Evolutionary conservation across 208 protist species (phyloP).

Genomic region (Kentomonas sorsogonicus): DNA sequence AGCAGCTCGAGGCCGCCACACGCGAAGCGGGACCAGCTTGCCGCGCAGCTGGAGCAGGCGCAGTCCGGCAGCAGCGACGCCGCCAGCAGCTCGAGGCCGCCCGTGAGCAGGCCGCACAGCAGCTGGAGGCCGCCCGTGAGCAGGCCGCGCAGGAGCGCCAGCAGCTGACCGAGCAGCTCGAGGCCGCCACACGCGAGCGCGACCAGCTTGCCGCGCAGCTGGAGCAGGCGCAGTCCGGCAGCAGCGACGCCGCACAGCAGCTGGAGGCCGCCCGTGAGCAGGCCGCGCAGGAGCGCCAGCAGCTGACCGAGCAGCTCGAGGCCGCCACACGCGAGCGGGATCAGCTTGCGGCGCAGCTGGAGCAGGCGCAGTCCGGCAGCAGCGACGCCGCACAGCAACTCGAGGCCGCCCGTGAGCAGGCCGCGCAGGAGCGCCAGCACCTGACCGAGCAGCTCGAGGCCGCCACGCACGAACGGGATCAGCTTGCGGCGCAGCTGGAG

Average conservation of each 20-base stretch:
- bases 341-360: neutral
- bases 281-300: too few relatives aligned
- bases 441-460: conserved; percentile 7
- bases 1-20: conserved; percentile 1
- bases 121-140: conserved; percentile 2
- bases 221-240: neutral
- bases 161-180: conserved; percentile 5
- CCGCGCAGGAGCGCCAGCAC: conserved; percentile 2
- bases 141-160: conserved; percentile 3
- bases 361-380: too few relatives aligned
- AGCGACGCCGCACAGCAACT: too few relatives aligned
- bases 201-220: conserved; percentile 8
- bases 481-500: too few relatives aligned
- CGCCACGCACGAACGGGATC: too few relatives aligned
- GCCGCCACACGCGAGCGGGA: neutral
- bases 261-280: too few relatives aligned
- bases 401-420: neutral
- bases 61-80: too few relatives aligned
- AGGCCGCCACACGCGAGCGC: conserved; percentile 10
- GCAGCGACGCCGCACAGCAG: too few relatives aligned
- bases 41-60: too few relatives aligned
- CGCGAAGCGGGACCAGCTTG: neutral
- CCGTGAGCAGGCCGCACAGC: neutral
- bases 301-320: conserved; percentile 7
- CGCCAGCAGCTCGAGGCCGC: conserved; percentile 1